A percentile compares a stretch with the other conserved stretches of the same genome.
These are phyloP conservation scores for Vaccinium vitisidaea DNA, from an alignment of 148 eudicot genomes.

Conservation along the genomic window DNA sequence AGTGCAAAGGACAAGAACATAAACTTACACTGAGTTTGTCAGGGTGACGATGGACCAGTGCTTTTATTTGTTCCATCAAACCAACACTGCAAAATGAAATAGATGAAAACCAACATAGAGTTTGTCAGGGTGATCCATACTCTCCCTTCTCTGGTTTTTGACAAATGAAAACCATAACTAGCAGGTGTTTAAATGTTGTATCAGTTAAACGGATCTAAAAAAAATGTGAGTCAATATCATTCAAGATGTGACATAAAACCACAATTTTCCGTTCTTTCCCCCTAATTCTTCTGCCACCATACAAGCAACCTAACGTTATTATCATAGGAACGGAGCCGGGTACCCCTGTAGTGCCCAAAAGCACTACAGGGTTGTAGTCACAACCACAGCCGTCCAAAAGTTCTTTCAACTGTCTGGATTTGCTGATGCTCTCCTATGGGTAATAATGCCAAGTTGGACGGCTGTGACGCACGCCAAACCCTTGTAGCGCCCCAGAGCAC, in stretches of 20 bases:
- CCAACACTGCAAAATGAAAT: constrained; percentile 41
- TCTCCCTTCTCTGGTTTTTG: background rate
- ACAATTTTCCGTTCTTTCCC: background rate
- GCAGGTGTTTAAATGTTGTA: background rate
- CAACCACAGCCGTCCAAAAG: too few species aligned
- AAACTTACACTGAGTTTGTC: constrained; percentile 63
- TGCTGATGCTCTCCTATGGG: too few species aligned
- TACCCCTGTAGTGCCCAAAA: too few species aligned
- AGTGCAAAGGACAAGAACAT: background rate
- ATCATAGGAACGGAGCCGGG: background rate
- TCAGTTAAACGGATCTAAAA: background rate
- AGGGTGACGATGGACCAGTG: constrained; percentile 80
- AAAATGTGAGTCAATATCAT: background rate
- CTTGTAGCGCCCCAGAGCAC: too few species aligned
- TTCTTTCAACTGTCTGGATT: too few species aligned
- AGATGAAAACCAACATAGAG: constrained; percentile 2
- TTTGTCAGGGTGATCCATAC: background rate
- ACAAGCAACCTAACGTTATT: background rate
- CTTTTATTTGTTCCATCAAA: constrained; percentile 73
- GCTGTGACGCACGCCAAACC: too few species aligned
- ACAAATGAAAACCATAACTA: background rate
- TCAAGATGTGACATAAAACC: background rate
- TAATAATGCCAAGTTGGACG: too few species aligned
- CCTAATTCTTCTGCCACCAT: background rate
- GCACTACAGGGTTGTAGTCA: too few species aligned